phyloP scores from a whole-genome alignment of 495 filamentous ascomycete genomes.

The Antarctomyces pellizariae region DNA sequence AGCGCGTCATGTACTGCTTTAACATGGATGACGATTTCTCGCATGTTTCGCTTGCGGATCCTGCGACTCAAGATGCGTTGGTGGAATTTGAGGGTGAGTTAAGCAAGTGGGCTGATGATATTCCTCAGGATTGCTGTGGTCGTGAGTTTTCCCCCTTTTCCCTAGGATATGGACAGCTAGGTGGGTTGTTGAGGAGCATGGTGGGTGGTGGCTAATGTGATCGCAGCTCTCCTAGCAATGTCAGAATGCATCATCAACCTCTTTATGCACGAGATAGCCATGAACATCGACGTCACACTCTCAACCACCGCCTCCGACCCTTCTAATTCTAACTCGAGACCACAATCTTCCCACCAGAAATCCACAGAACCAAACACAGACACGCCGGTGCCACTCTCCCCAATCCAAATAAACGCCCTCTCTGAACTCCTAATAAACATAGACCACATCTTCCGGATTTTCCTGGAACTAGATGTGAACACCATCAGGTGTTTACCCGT shows the following conservation, averaged over 20 bases:
- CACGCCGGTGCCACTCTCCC: slow-evolving; percentile 23
- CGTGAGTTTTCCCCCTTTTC: slow-evolving; percentile 16
- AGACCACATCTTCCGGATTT: slow-evolving; percentile 49
- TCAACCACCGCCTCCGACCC: slow-evolving; percentile 16
- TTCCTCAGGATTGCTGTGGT: slow-evolving; percentile 25
- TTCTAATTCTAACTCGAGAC: too few relatives aligned
- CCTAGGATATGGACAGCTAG: neutral
- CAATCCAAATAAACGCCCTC: slow-evolving; percentile 47
- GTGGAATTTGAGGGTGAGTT: slow-evolving; percentile 57
- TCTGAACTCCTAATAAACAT: slow-evolving; percentile 46
- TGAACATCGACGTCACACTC: slow-evolving; percentile 40
- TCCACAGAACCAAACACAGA: slow-evolving; percentile 6
- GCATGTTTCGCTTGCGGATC: slow-evolving; percentile 42
- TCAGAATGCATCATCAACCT: slow-evolving; percentile 43
- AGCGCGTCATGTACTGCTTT: slow-evolving; percentile 56
- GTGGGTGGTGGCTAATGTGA: slow-evolving; percentile 5
- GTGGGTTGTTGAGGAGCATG: too few relatives aligned
- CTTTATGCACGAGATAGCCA: slow-evolving; percentile 71
- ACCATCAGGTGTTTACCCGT: slow-evolving; percentile 51
- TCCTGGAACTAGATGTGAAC: slow-evolving; percentile 32
- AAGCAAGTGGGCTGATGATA: slow-evolving; percentile 35
- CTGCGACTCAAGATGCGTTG: slow-evolving; percentile 48
- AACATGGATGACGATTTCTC: slow-evolving; percentile 48
- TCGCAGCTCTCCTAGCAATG: slow-evolving; percentile 28
- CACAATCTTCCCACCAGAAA: too few relatives aligned